phyloP scores from a whole-genome alignment of 2,329 filamentous ascomycete species.

The Nemania sp. region DNA sequence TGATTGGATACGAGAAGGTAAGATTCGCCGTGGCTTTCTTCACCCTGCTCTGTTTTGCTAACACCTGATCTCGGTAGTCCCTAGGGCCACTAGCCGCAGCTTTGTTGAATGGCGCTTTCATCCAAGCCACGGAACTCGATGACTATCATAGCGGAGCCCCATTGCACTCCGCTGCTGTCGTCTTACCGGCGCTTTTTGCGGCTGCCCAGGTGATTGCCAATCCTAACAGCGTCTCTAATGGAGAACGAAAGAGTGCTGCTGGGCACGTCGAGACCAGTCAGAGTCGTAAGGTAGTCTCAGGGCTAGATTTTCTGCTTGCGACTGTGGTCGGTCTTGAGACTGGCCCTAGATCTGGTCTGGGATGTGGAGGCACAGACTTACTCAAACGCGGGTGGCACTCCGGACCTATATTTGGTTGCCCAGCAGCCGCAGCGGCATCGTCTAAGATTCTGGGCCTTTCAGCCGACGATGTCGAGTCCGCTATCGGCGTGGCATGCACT shows the following conservation, averaged over 20 bases:
- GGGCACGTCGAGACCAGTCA: conserved; percentile 3
- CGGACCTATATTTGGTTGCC: conserved; percentile 44
- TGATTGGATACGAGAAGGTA: conserved; percentile 37
- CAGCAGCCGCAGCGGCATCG: conserved; percentile 37
- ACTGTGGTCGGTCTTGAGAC: conserved; percentile 44
- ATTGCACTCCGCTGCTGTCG: conserved; percentile 21
- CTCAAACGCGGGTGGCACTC: conserved; percentile 47
- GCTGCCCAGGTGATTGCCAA: conserved; percentile 24
- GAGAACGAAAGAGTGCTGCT: conserved; percentile 5
- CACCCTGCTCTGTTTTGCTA: neutral
- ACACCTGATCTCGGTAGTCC: neutral
- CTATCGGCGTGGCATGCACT: conserved; percentile 46
- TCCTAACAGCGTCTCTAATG: neutral
- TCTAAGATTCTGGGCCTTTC: conserved; percentile 41
- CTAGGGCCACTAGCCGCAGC: conserved; percentile 43
- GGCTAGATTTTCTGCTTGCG: conserved; percentile 41
- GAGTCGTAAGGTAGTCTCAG: conserved; percentile 22
- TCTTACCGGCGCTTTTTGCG: conserved; percentile 43
- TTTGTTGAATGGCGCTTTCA: conserved; percentile 47
- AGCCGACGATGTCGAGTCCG: conserved; percentile 38
- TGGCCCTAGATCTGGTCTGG: conserved; percentile 37
- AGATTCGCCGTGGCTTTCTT: neutral
- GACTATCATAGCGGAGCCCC: conserved; percentile 48
- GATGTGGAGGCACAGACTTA: conserved; percentile 44
- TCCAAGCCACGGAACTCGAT: conserved; percentile 50